Conservation (phyloP, 352 stramenopile species). For the Phytophthora crassamura region DNA sequence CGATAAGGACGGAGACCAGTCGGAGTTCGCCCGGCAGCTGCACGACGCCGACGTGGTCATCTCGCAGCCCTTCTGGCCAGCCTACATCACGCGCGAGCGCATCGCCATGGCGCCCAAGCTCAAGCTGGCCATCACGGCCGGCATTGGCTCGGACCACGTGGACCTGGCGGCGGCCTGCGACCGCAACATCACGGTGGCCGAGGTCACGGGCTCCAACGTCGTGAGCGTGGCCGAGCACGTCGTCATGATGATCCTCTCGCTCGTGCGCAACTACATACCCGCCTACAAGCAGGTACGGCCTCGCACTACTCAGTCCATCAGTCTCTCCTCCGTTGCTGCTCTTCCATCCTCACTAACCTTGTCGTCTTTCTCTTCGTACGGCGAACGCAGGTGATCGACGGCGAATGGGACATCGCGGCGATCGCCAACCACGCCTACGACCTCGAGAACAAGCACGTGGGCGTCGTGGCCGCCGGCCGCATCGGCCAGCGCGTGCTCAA, state of each 20-base stretch:
- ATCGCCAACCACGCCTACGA: conserved; percentile 46
- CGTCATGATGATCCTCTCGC: conserved; percentile 50
- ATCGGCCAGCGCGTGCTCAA: conserved; percentile 48
- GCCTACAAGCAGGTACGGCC: conserved; percentile 37
- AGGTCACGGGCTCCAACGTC: conserved; percentile 54
- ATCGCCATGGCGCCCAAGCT: conserved; percentile 53
- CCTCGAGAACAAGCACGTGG: conserved; percentile 52
- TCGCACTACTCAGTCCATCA: too few species aligned
- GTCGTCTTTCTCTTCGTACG: too few species aligned
- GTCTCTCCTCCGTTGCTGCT: too few species aligned
- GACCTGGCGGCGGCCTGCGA: conserved; percentile 50
- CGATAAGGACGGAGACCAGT: conserved; percentile 56
- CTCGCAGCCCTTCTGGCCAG: conserved; percentile 58
- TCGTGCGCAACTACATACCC: conserved; percentile 60
- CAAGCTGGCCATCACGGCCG: conserved; percentile 50
- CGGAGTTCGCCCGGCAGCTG: conserved; percentile 47
- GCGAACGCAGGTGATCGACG: conserved; percentile 28
- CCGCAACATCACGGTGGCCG: conserved; percentile 48
- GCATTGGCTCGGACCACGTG: conserved; percentile 55
- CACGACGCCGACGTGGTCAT: conserved; percentile 53
- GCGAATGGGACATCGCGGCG: conserved; percentile 51
- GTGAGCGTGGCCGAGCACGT: conserved; percentile 56
- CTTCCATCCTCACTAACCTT: too few species aligned
- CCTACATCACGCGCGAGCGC: conserved; percentile 53
- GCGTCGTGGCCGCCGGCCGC: conserved; percentile 45